Conservation (phyloP, 768 basidiomycete species). For the Mycena leptocephala region DNA sequence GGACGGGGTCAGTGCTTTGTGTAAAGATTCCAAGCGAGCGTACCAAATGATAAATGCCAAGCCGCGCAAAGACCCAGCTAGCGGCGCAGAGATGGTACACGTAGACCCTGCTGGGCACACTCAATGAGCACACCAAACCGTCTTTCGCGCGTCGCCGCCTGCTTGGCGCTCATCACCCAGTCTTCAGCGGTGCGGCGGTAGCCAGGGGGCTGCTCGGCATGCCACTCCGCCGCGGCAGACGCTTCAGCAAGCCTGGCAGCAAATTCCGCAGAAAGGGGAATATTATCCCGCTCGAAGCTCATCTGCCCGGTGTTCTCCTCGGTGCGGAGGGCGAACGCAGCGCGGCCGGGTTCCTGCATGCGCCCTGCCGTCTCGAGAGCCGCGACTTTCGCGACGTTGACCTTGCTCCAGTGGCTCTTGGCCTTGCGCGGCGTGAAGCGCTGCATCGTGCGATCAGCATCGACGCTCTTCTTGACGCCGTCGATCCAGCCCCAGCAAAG, state of each 20-base stretch:
- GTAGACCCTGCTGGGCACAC: constrained; percentile 3
- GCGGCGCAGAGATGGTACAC: constrained; percentile 18
- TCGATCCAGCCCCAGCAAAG: constrained; percentile 31
- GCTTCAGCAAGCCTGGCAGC: not conserved
- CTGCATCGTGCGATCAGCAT: constrained; percentile 14
- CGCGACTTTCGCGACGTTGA: constrained; percentile 24
- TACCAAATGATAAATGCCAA: too few species aligned
- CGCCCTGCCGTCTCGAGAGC: constrained; percentile 20
- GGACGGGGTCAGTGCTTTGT: too few species aligned
- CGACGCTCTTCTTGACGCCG: constrained; percentile 20
- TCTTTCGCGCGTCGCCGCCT: constrained; percentile 19
- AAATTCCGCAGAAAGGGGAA: constrained; percentile 17
- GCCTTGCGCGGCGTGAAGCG: constrained; percentile 30
- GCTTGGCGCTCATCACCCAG: constrained; percentile 31
- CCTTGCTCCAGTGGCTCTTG: constrained; percentile 30
- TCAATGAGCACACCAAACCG: constrained; percentile 21
- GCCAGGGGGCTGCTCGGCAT: constrained; percentile 6
- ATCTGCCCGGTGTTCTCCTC: constrained; percentile 30
- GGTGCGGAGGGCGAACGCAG: constrained; percentile 24
- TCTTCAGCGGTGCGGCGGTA: constrained; percentile 19
- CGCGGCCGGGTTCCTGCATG: constrained; percentile 24
- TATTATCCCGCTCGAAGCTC: constrained; percentile 20
- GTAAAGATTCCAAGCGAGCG: too few species aligned
- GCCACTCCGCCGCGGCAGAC: not conserved
- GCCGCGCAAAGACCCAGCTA: not conserved